A percentile compares a stretch with the other conserved stretches of the same genome.
These are phyloP conservation scores for Arachnomyces sp. DNA, from an alignment of 2,329 filamentous ascomycete species.

Conservation along the genomic window DNA sequence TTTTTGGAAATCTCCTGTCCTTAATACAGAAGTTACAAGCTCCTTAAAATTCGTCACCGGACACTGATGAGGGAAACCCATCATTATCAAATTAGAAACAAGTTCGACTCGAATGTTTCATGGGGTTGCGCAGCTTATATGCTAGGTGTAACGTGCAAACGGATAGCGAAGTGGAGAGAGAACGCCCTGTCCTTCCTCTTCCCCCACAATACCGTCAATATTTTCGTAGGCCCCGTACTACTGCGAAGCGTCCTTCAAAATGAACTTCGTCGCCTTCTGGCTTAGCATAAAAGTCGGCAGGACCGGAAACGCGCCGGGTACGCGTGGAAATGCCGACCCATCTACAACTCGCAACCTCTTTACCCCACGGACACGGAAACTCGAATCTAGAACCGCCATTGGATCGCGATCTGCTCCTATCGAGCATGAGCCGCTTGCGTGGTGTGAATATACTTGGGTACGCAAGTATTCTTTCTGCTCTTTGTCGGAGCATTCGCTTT, in stretches of 20 bases:
- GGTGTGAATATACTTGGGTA: slow-evolving; percentile 28
- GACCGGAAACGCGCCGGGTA: slow-evolving; percentile 47
- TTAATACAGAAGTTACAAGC: too few relatives aligned
- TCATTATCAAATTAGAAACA: too few relatives aligned
- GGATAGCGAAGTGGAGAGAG: too few relatives aligned
- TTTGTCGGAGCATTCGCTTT: slow-evolving; percentile 1
- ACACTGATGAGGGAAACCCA: too few relatives aligned
- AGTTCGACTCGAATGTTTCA: too few relatives aligned
- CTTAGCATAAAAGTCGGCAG: slow-evolving; percentile 48
- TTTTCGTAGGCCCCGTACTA: too few relatives aligned
- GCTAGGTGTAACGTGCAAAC: too few relatives aligned
- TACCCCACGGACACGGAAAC: slow-evolving; percentile 51
- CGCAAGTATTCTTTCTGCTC: slow-evolving; percentile 2
- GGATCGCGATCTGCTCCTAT: slow-evolving; percentile 46
- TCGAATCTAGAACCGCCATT: slow-evolving; percentile 48
- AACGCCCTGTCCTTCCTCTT: too few relatives aligned
- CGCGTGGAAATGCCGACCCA: slow-evolving; percentile 49
- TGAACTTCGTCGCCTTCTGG: slow-evolving; percentile 56
- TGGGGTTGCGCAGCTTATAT: too few relatives aligned
- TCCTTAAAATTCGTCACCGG: too few relatives aligned
- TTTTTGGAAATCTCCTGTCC: too few relatives aligned
- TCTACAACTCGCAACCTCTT: slow-evolving; percentile 53
- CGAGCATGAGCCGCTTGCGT: slow-evolving; percentile 42
- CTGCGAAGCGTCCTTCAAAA: slow-evolving; percentile 29
- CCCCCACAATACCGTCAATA: too few relatives aligned